phyloP scores from a whole-genome alignment of 177 flowering plant genomes.

The Vitis hybrid region DNA sequence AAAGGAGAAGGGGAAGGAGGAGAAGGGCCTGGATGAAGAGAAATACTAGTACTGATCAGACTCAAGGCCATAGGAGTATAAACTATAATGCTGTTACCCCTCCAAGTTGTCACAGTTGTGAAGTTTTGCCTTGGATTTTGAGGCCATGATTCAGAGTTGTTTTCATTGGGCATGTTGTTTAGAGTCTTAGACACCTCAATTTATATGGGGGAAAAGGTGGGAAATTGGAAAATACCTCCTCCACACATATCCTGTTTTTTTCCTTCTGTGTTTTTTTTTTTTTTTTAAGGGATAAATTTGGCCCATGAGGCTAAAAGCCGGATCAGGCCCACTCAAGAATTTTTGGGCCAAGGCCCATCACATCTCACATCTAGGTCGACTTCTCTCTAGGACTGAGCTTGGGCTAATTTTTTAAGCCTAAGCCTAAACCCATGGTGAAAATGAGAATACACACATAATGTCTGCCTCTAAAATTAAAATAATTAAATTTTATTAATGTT shows the following conservation, averaged over 20 bases:
- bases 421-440: no score
- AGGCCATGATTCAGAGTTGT: not conserved
- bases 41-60: constrained; percentile 17
- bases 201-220: not conserved
- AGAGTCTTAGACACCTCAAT: not conserved
- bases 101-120: not conserved
- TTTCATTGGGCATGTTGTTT: not conserved
- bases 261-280: not conserved
- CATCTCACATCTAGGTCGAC: no score
- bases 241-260: constrained; percentile 10
- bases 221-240: constrained; percentile 1
- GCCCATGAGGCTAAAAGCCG: no score
- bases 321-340: no score
- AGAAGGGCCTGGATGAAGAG: constrained; percentile 26
- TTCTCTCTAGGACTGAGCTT: no score
- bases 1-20: constrained; percentile 4
- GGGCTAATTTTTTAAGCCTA: no score
- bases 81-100: no score
- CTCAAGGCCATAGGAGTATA: constrained; percentile 38
- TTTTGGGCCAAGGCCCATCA: no score
- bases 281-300: no score
- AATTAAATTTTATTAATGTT: no score
- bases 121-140: not conserved
- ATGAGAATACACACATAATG: no score
- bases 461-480: no score